Base-by-base conservation (phyloP, 1,284 basidiomycete species). In the Austroboletus niveus region DNA sequence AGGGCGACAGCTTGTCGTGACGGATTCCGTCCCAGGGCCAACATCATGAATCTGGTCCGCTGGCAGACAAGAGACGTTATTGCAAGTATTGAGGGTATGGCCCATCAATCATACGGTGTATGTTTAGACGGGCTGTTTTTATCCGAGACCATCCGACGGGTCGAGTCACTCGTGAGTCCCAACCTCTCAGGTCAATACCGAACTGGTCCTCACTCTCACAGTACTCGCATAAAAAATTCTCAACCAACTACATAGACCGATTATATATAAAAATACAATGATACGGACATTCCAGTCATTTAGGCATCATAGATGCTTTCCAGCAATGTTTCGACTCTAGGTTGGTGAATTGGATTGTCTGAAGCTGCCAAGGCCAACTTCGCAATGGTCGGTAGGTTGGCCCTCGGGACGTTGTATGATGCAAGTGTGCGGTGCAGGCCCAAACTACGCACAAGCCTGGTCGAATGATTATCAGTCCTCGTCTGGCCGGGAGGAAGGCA, bases 341-440 rank as follows among this genome's bases (percentile, higher is more conserved):
- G 32, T 35, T 66, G 65, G 39, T 66, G 61, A 12, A 63, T 48
- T 14, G 72, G 68, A 57, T 78, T 64, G 40, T 74, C 69, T 45
- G 11, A 22, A n/a, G 66, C 67, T 20, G 74, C 76, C 44, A 84
- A 55, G 0, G 80, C 75, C 47, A 70, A 67, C 52, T 72, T 70
- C 2, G 84, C 82, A 53, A 89, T 78, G 31, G 66, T 71, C 3
- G 72, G 64, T 0, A 84, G 48, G 58, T 87, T 76, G 43, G 72
- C 75, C 38, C 63, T 74, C 7, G 83, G 83, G 6, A 89, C 81
- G 4, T 80, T 79, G 65, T 83, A 82, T n/a, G 78, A 72, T 22
- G 70, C 68, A 41, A 88, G 74, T 14, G 72, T 80, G 11, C 76
- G 76, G 51, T 78, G 75, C 45, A 89, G 64, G 1, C 82, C 85